A percentile compares a stretch with the other conserved stretches of the same genome.
These are phyloP conservation scores for Gossypium schwendimanii DNA, from an alignment of 441 rosid genomes.

Conservation along the genomic window DNA sequence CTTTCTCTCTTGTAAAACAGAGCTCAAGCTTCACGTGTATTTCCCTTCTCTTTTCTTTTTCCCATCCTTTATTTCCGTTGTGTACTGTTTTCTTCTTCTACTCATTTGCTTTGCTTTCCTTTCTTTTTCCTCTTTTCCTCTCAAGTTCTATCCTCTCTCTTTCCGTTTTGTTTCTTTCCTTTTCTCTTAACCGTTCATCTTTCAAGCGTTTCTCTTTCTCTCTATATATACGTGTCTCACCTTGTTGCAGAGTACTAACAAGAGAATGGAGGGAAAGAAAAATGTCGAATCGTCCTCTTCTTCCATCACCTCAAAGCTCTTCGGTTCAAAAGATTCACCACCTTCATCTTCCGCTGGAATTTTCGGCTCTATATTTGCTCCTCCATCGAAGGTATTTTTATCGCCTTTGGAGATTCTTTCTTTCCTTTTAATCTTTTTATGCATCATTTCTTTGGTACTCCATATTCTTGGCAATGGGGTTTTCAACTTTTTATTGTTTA, in stretches of 20 bases:
- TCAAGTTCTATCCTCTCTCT: neutral
- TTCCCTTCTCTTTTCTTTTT: constrained; percentile 28
- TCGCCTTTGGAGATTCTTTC: constrained; percentile 17
- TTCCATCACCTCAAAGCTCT: constrained; percentile 62
- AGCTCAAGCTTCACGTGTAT: constrained; percentile 49
- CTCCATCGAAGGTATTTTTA: constrained; percentile 47
- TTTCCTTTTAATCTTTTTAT: constrained; percentile 9
- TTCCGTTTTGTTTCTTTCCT: neutral
- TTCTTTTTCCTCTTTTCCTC: neutral
- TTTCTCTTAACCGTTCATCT: constrained; percentile 7
- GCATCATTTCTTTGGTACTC: neutral
- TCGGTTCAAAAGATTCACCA: constrained; percentile 56
- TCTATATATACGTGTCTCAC: neutral
- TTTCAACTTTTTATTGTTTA: constrained; percentile 1
- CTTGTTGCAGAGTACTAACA: neutral
- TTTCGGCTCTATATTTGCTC: constrained; percentile 64
- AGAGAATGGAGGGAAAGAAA: constrained; percentile 61
- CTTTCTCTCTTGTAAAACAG: neutral
- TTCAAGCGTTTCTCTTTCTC: neutral
- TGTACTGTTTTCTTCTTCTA: constrained; percentile 9
- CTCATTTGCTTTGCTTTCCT: too few species aligned
- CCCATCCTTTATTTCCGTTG: constrained; percentile 7
- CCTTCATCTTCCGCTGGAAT: constrained; percentile 56
- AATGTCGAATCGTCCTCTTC: constrained; percentile 37
- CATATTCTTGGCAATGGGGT: neutral